Evolutionary conservation across 805 yeast species (phyloP), one percentile per base, ranked within the genome.

Genomic region (Saccharomycopsis selenospora): DNA sequence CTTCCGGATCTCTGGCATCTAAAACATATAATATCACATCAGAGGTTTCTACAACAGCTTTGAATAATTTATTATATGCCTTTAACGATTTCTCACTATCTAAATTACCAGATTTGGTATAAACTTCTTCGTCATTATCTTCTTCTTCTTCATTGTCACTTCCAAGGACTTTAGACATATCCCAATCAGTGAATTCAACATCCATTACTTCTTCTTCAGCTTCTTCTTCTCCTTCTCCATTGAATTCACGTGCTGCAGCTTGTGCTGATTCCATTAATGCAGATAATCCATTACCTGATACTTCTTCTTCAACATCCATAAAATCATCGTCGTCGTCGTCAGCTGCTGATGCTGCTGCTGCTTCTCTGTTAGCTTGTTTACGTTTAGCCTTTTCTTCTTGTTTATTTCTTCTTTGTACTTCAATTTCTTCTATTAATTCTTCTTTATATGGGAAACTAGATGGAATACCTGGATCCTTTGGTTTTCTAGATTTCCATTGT

Each of bases 1-100:
- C 82, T 65, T 87, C 95, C 48, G 99, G 99, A 66, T 93, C 96
- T 66, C 99, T 82, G 1, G 99, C 96, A 67, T 91, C 99, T 61
- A 91, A 70, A n/a, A 91, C 96, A 61, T 93, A 91, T 48, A 90
- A 72, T 17, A 91, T 72, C 47, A 91, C 96, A 63, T 91, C 99
- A 1, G 97, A 73, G 20, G 89, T 84, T 52, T 89, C 97, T 20
- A 93, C 90, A 30, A 93, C 97, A 13, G 89, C 75, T 66, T 89
- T 90, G 74, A 90, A 91, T 51, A 91, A 80, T 68, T 90, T 91
- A 65, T 91, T 98, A 63, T 85, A 93, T 4, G 96, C 93, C 64
- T 85, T 90, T 64, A 93, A 77, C 10, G 93, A 85, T 61, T 80
- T 81, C 48, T 85, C 95, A 29, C 75, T 55, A 57, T 77, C 85